Conservation (phyloP, 768 basidiomycete genomes). For the Boletus eberwhitei region DNA sequence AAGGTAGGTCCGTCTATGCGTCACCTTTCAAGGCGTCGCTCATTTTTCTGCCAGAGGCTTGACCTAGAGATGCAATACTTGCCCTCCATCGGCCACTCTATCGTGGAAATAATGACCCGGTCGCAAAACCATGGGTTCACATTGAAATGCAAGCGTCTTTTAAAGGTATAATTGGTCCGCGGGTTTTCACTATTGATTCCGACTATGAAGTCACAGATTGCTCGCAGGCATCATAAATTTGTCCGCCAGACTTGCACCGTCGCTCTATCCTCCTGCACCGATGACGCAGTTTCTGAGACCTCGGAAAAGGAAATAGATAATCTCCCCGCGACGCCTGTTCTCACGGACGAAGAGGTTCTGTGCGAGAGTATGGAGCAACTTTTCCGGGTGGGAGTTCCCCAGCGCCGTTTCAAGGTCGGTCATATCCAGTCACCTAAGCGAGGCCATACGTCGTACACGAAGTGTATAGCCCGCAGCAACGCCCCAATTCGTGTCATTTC, state of each 20-base stretch:
- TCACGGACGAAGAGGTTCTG: slow-evolving; percentile 38
- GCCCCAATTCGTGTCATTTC: slow-evolving; percentile 3
- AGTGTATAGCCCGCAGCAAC: slow-evolving; percentile 17
- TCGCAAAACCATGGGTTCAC: slow-evolving; percentile 50
- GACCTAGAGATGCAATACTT: slow-evolving; percentile 51
- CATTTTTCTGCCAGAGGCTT: slow-evolving; percentile 45
- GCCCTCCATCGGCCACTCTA: slow-evolving; percentile 45
- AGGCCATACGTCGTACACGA: slow-evolving; percentile 1
- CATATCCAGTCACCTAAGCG: slow-evolving; percentile 1
- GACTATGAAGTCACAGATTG: slow-evolving; percentile 16
- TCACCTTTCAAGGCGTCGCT: background rate
- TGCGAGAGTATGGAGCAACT: slow-evolving; percentile 42
- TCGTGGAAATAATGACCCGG: slow-evolving; percentile 49
- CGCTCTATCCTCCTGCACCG: slow-evolving; percentile 24
- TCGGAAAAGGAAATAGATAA: slow-evolving; percentile 14
- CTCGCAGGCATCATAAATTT: slow-evolving; percentile 22
- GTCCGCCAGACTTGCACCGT: slow-evolving; percentile 29
- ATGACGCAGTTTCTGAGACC: slow-evolving; percentile 1
- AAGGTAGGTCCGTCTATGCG: slow-evolving; percentile 40
- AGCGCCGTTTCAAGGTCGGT: slow-evolving; percentile 47
- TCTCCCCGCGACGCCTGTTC: background rate
- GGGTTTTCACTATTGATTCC: slow-evolving; percentile 6
- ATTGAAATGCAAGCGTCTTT: slow-evolving; percentile 38
- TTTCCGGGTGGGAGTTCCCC: slow-evolving; percentile 40
- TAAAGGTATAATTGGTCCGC: slow-evolving; percentile 43